A percentile compares a stretch with the other conserved stretches of the same genome.
Conservation (phyloP, 2,329 filamentous ascomycete species). For the Penicillium sp. region DNA sequence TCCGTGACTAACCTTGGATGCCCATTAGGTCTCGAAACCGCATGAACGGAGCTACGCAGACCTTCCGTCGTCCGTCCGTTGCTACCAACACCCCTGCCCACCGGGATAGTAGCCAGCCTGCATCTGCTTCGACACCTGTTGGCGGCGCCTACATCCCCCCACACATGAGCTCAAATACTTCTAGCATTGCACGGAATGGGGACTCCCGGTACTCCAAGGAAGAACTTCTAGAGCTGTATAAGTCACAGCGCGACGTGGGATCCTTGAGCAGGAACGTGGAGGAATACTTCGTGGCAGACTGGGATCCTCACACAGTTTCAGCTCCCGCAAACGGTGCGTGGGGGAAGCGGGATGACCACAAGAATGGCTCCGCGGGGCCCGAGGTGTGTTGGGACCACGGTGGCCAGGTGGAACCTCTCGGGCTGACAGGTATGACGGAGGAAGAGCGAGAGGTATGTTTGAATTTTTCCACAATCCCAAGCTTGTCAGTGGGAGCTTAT, state of each 20-base stretch:
- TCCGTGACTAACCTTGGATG: slow-evolving; percentile 20
- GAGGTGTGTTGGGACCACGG: slow-evolving; percentile 86
- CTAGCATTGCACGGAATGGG: slow-evolving; percentile 54
- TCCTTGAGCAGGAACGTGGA: slow-evolving; percentile 63
- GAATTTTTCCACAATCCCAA: background rate
- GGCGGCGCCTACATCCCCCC: slow-evolving; percentile 61
- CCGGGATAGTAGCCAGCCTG: slow-evolving; percentile 45
- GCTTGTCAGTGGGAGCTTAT: background rate
- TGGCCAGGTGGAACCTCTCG: slow-evolving; percentile 70
- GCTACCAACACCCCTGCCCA: slow-evolving; percentile 55
- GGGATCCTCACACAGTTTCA: slow-evolving; percentile 75
- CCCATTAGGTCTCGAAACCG: slow-evolving; percentile 59
- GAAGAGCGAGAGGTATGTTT: slow-evolving; percentile 64
- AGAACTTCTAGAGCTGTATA: slow-evolving; percentile 75
- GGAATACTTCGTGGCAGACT: slow-evolving; percentile 71
- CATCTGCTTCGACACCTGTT: slow-evolving; percentile 42
- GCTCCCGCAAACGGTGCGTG: slow-evolving; percentile 65
- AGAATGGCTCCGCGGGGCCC: slow-evolving; percentile 75
- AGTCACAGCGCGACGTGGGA: slow-evolving; percentile 56
- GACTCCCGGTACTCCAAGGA: slow-evolving; percentile 74
- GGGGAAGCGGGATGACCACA: slow-evolving; percentile 75
- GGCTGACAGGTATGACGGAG: slow-evolving; percentile 70
- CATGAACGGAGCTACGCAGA: slow-evolving; percentile 67
- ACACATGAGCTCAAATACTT: slow-evolving; percentile 57
- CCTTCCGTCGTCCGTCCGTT: slow-evolving; percentile 65